Evolutionary conservation across 2,329 filamentous ascomycete species (phyloP).

Genomic region (Cyclaneusma minus): DNA sequence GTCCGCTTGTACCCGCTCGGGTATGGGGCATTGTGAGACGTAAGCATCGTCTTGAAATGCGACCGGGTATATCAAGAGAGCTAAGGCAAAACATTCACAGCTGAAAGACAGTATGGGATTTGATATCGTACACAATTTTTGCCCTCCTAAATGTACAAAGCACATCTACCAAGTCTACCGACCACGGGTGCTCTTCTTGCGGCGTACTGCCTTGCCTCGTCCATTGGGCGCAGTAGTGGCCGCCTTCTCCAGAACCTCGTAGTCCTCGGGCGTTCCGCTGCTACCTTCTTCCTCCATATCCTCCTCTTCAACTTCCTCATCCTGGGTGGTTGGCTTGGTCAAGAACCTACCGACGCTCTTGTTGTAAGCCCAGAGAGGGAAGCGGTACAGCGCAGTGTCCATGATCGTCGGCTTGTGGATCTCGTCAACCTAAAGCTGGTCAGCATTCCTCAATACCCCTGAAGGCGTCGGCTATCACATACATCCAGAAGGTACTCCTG

Average conservation of each 20-base stretch:
- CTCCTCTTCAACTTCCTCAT: slow-evolving; percentile 22
- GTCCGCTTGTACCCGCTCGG: too few relatives aligned
- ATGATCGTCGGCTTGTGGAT: slow-evolving; percentile 60
- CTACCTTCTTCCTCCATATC: slow-evolving; percentile 27
- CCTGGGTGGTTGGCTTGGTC: slow-evolving; percentile 19
- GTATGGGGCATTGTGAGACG: too few relatives aligned
- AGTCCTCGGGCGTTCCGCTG: slow-evolving; percentile 44
- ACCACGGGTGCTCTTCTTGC: slow-evolving; percentile 10
- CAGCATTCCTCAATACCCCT: slow-evolving; percentile 4
- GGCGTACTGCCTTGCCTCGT: slow-evolving; percentile 11
- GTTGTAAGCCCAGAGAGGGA: slow-evolving; percentile 60
- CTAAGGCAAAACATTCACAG: too few relatives aligned
- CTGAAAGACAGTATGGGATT: too few relatives aligned
- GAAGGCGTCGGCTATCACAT: slow-evolving; percentile 26
- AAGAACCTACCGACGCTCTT: slow-evolving; percentile 36
- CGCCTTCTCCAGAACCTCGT: slow-evolving; percentile 44
- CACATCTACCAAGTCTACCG: slow-evolving; percentile 1
- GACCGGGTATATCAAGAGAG: too few relatives aligned
- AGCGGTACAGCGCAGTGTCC: slow-evolving; percentile 68
- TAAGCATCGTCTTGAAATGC: too few relatives aligned
- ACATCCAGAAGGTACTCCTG: slow-evolving; percentile 82
- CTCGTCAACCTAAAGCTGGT: slow-evolving; percentile 50
- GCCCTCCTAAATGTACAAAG: too few relatives aligned
- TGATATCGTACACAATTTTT: too few relatives aligned
- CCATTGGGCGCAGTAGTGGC: slow-evolving; percentile 16